phyloP scores from a whole-genome alignment of 1,139 yeast species.

The Hemisphaericaspora xylofermentans region DNA sequence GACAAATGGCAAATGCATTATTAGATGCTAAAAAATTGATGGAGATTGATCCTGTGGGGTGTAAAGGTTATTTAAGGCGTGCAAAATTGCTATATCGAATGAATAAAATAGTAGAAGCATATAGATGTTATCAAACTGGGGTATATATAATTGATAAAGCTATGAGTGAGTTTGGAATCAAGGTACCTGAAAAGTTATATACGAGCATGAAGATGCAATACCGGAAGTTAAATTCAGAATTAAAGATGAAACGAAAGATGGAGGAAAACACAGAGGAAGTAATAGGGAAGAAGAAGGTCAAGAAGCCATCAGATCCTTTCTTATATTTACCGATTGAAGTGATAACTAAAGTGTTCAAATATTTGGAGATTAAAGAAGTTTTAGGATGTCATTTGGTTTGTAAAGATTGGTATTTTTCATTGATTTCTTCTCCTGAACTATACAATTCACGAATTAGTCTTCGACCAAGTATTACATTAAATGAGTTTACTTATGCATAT shows the following conservation, averaged over 20 bases:
- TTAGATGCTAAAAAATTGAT: constrained; percentile 45
- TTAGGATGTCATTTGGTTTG: constrained; percentile 33
- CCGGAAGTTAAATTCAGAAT: constrained; percentile 21
- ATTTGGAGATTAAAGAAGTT: constrained; percentile 21
- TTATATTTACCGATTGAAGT: constrained; percentile 30
- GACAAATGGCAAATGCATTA: constrained; percentile 39
- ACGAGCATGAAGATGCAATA: constrained; percentile 26
- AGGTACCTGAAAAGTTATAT: constrained; percentile 29
- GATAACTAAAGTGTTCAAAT: constrained; percentile 26
- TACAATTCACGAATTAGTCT: constrained; percentile 24
- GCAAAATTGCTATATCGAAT: constrained; percentile 43
- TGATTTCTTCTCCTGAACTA: constrained; percentile 27
- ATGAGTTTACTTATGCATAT: constrained; percentile 33
- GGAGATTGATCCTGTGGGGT: constrained; percentile 50
- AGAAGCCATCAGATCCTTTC: constrained; percentile 29
- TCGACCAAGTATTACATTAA: constrained; percentile 24
- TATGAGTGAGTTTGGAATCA: constrained; percentile 19
- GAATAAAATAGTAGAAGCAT: constrained; percentile 41
- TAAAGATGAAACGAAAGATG: constrained; percentile 18
- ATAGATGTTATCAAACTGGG: constrained; percentile 42
- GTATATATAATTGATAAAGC: constrained; percentile 32
- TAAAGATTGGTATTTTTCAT: constrained; percentile 30
- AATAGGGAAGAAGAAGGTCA: constrained; percentile 5
- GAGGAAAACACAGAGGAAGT: constrained; percentile 10
- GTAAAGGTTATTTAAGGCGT: constrained; percentile 58